A percentile compares a stretch with the other conserved stretches of the same genome.
phyloP scores from a whole-genome alignment of 2,329 filamentous ascomycete species.

The Coniella lustricola region DNA sequence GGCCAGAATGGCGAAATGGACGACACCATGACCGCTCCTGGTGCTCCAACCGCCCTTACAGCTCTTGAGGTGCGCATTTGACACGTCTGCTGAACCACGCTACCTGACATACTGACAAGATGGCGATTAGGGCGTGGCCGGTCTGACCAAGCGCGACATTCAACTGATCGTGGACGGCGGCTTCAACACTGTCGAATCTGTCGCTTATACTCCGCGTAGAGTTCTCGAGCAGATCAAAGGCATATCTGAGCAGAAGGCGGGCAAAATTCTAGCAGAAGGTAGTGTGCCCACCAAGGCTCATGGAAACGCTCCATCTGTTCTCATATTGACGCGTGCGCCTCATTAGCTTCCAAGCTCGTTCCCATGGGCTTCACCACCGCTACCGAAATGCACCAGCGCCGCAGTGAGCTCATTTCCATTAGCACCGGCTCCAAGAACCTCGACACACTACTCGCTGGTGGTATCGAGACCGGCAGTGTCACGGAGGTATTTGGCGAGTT shows the following conservation, averaged over 20 bases:
- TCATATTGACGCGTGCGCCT: conserved; percentile 2
- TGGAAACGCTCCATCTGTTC: neutral
- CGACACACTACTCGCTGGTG: conserved; percentile 88
- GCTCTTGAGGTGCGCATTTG: conserved; percentile 67
- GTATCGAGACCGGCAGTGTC: conserved; percentile 93
- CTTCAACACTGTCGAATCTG: conserved; percentile 89
- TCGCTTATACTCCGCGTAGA: conserved; percentile 83
- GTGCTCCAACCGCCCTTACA: conserved; percentile 83
- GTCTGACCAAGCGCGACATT: conserved; percentile 90
- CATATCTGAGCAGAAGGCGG: conserved; percentile 94
- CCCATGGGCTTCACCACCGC: conserved; percentile 99
- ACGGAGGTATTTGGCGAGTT: conserved; percentile 99
- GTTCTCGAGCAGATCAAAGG: conserved; percentile 92
- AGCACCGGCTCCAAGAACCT: conserved; percentile 97
- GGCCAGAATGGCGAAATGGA: conserved; percentile 48
- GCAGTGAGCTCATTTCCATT: conserved; percentile 95
- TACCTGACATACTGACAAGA: neutral
- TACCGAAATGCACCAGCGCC: conserved; percentile 95
- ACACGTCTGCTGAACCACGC: neutral
- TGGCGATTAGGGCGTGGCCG: conserved; percentile 67
- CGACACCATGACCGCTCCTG: conserved; percentile 72
- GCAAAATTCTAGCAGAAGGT: conserved; percentile 87
- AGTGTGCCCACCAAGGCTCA: conserved; percentile 3
- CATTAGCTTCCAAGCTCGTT: conserved; percentile 80
- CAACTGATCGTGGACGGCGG: conserved; percentile 88